A percentile compares a stretch with the other conserved stretches of the same genome.
Conservation (phyloP, 306 rosid genomes). For the Chamaecrista fasciculata region DNA sequence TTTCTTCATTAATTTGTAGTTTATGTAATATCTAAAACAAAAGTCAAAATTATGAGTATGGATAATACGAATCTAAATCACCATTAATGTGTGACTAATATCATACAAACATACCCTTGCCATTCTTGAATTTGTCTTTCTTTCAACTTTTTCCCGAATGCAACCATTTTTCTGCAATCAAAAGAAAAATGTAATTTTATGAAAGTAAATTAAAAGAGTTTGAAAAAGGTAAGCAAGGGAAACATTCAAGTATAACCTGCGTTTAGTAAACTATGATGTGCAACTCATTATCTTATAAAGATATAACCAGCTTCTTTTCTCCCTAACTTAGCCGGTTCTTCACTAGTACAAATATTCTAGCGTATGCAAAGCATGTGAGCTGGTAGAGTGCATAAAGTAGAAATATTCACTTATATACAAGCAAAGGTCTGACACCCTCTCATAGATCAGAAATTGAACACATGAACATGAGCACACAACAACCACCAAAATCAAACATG, state of each 20-base stretch:
- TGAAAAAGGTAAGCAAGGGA: background rate
- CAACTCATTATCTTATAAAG: background rate
- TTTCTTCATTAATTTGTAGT: conserved; percentile 95
- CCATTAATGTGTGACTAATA: background rate
- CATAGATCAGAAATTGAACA: background rate
- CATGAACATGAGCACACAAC: conserved; percentile 7
- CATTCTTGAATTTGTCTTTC: conserved; percentile 87
- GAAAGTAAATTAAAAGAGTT: conserved; percentile 16
- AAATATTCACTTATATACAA: background rate
- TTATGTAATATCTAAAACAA: conserved; percentile 79
- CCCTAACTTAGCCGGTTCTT: conserved; percentile 5
- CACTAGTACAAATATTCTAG: background rate
- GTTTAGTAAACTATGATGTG: conserved; percentile 5
- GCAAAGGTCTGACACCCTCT: conserved; percentile 12
- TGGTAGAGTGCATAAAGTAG: background rate
- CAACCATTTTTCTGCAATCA: conserved; percentile 75
- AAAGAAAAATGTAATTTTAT: conserved; percentile 19
- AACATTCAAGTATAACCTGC: background rate
- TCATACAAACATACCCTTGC: conserved; percentile 65
- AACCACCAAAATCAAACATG: background rate
- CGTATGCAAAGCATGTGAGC: background rate
- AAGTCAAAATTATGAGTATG: conserved; percentile 20
- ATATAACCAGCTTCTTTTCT: background rate
- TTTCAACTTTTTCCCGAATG: conserved; percentile 96
- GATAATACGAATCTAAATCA: conserved; percentile 18